Evolutionary conservation across 768 basidiomycete species (phyloP).

Genomic region (Naganishia onofrii): DNA sequence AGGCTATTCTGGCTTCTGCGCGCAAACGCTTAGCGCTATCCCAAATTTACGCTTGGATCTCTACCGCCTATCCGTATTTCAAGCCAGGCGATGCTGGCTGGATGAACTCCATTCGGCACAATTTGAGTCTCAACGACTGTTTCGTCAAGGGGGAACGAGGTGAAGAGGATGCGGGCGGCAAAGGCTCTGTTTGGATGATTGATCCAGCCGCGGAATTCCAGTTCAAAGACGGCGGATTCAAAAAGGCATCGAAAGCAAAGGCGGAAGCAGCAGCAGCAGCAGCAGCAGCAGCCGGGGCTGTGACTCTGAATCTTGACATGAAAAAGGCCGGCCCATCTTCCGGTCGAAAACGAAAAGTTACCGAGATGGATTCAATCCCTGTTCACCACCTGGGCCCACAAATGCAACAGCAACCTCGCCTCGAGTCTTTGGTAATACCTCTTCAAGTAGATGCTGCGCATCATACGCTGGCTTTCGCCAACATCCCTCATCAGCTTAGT

Average conservation of each 20-base stretch:
- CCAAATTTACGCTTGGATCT: conserved; percentile 96
- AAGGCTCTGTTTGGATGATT: conserved; percentile 52
- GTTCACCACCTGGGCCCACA: neutral
- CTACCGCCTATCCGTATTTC: conserved; percentile 87
- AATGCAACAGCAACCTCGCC: neutral
- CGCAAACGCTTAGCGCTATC: conserved; percentile 83
- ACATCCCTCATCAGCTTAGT: neutral
- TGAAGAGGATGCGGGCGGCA: conserved; percentile 47
- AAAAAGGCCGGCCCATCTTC: conserved; percentile 8
- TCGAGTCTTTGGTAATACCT: conserved; percentile 13
- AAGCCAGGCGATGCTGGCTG: conserved; percentile 73
- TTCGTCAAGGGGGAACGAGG: conserved; percentile 46
- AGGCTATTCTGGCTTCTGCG: conserved; percentile 81
- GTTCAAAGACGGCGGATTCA: conserved; percentile 39
- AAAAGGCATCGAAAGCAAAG: conserved; percentile 29
- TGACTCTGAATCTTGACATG: neutral
- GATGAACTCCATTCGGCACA: conserved; percentile 54
- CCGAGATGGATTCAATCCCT: neutral
- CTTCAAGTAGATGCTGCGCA: neutral
- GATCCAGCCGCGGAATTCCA: conserved; percentile 32
- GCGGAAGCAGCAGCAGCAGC: conserved; percentile 12
- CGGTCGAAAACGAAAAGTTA: conserved; percentile 17
- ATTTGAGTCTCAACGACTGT: conserved; percentile 49
- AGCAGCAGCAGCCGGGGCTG: neutral
- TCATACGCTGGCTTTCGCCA: neutral